A percentile compares a stretch with the other conserved stretches of the same genome.
Conservation (phyloP, 768 basidiomycete genomes). For the Lentinula detonsa region DNA sequence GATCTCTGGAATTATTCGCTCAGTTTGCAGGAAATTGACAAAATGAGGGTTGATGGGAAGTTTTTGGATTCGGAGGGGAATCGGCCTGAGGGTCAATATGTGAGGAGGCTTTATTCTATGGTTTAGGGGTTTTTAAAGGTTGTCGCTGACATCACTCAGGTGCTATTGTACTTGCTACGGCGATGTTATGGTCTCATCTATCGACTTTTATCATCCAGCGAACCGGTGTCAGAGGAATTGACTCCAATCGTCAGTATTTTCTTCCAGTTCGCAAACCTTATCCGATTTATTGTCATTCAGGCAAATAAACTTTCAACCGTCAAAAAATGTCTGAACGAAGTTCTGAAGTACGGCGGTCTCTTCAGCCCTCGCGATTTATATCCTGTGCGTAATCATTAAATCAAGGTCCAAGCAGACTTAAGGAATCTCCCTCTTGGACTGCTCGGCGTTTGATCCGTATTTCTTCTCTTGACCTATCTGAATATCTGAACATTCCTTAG, state of each 20-base stretch:
- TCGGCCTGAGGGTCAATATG: constrained; percentile 91
- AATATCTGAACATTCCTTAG: constrained; percentile 27
- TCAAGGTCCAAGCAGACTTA: neutral
- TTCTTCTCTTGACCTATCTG: too few relatives aligned
- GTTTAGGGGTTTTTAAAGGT: neutral
- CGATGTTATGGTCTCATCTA: constrained; percentile 97
- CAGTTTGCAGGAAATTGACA: constrained; percentile 92
- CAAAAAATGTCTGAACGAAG: constrained; percentile 95
- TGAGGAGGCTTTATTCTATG: constrained; percentile 28
- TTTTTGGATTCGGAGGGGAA: constrained; percentile 94
- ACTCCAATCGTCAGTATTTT: constrained; percentile 77
- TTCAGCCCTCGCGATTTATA: constrained; percentile 90
- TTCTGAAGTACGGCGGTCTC: constrained; percentile 90
- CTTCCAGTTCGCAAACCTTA: neutral
- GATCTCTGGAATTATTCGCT: constrained; percentile 92
- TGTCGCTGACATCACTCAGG: constrained; percentile 37
- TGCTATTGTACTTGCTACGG: constrained; percentile 85
- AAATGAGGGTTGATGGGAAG: constrained; percentile 95
- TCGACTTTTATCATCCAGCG: constrained; percentile 85
- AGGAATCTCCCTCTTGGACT: too few relatives aligned
- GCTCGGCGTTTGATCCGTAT: too few relatives aligned
- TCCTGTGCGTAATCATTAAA: constrained; percentile 52
- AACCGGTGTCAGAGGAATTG: constrained; percentile 96
- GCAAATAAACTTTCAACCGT: constrained; percentile 96
- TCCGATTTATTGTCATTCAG: constrained; percentile 28